phyloP scores from a whole-genome alignment of 805 yeast species.

The Isabelozyma pseudorhagii region DNA sequence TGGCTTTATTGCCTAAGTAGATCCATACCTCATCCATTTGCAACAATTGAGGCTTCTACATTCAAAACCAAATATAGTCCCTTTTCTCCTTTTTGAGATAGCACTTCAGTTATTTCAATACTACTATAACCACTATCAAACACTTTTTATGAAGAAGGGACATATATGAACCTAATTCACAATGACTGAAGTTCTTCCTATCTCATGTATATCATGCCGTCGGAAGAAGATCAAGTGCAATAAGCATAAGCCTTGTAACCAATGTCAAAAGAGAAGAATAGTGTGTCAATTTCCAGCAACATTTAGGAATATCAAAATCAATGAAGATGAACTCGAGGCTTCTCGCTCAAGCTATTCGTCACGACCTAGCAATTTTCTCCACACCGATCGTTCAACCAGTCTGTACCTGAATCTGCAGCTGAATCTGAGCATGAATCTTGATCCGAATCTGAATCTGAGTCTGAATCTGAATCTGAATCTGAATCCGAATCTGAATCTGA shows the following conservation, averaged over 20 bases:
- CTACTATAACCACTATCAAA: neutral
- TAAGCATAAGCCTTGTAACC: conserved; percentile 37
- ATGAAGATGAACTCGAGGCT: conserved; percentile 15
- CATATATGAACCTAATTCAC: neutral
- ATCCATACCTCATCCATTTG: neutral
- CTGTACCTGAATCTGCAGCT: too few species aligned
- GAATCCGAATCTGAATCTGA: neutral
- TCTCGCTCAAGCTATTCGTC: neutral
- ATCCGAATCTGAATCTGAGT: neutral
- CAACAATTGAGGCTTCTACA: neutral
- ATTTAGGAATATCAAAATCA: conserved; percentile 40
- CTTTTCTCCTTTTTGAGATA: too few species aligned
- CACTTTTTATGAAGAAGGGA: neutral
- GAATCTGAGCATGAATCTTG: neutral
- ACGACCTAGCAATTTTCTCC: neutral
- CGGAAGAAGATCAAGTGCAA: conserved; percentile 34
- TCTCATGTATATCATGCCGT: conserved; percentile 35
- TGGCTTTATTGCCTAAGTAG: too few species aligned
- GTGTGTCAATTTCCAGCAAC: conserved; percentile 46
- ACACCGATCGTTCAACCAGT: neutral
- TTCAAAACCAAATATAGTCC: too few species aligned
- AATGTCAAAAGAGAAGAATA: conserved; percentile 34
- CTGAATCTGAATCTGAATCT: too few species aligned
- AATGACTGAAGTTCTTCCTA: conserved; percentile 27
- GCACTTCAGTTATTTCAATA: too few species aligned